A percentile compares a stretch with the other conserved stretches of the same genome.
These are phyloP conservation scores for Aureobasidium subglaciale DNA, from an alignment of 2,329 filamentous ascomycete species.

Conservation along the genomic window DNA sequence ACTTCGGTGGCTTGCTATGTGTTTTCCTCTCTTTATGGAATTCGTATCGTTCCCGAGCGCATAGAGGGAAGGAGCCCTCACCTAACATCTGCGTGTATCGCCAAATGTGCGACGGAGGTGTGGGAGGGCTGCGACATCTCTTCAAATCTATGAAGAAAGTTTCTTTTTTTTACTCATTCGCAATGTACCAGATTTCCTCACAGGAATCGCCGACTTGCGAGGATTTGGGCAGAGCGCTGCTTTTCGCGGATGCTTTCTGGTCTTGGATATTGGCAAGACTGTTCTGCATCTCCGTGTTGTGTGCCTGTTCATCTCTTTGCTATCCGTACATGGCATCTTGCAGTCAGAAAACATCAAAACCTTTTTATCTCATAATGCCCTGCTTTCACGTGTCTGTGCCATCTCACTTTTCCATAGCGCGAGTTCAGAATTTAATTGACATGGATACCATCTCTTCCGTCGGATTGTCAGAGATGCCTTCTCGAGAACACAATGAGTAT, in stretches of 20 bases:
- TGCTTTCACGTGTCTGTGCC: no score
- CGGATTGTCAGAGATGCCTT: no score
- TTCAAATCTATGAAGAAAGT: constrained; percentile 2
- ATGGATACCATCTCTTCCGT: no score
- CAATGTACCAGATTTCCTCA: no score
- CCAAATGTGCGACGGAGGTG: constrained; percentile 33
- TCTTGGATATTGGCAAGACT: constrained; percentile 10
- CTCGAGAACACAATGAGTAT: no score
- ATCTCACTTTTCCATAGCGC: no score
- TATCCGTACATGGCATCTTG: background rate
- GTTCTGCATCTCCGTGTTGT: background rate
- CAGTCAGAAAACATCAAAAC: background rate
- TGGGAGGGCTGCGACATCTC: constrained; percentile 35
- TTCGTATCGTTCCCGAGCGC: constrained; percentile 39
- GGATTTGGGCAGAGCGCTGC: background rate
- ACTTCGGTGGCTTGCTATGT: constrained; percentile 38
- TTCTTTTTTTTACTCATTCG: background rate
- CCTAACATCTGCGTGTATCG: constrained; percentile 32
- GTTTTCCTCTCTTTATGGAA: constrained; percentile 30
- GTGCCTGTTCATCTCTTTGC: background rate
- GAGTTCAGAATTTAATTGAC: no score
- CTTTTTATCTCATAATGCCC: no score
- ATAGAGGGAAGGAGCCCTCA: constrained; percentile 35
- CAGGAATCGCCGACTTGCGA: no score
- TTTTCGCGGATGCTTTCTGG: background rate